Base-by-base conservation (phyloP, 805 yeast species). In the Saccharomycopsis fermentans region DNA sequence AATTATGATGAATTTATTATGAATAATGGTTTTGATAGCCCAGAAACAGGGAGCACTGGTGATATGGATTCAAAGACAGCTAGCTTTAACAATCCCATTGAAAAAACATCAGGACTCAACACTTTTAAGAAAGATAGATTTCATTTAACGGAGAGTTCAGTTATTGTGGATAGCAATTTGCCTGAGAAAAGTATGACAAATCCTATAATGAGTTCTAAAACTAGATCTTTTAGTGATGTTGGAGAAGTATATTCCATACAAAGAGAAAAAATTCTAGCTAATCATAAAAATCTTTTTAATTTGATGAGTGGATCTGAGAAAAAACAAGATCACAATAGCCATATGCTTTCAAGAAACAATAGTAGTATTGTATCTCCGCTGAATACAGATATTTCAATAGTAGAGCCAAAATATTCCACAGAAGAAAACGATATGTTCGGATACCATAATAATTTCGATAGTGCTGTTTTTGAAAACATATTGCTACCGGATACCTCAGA, bases 401-500 rank as follows among this genome's bases (percentile, higher is more conserved):
- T 36, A 39, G 56, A 43, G 17, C 47, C 50, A 11, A 43, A 43
- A 43, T 21, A 43, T 43, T 43, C 50, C 24, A 43, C 29, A 43
- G 48, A 39, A 11, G 27, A 43, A 54, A 54, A 8, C 5, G 40
- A 39, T 24, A 26, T 35, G 26, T 43, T 43, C 24, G 50, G 50
- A 43, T 43, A 43, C 50, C 50, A 43, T 24, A 43, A 43, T 43
- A 37, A 37, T 27, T 24, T 56, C 19, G 58, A 58, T 51, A 57
- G 36, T 26, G 35, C 39, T 17, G 39, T 48, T 21, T 51, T 58
- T 19, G 58, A 58, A 27, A 58, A 35, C 21, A 55, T 58, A 26
- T 34, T 34, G n/a, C 27, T 58, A 50, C 60, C 60, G 9, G 52
- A 58, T 37, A 58, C 55, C 2, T 36, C 55, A 2, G 54, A 50